These are phyloP conservation scores for Dunaliella sp. DNA, from an alignment of 139 green algal species.

Conservation along the genomic window DNA sequence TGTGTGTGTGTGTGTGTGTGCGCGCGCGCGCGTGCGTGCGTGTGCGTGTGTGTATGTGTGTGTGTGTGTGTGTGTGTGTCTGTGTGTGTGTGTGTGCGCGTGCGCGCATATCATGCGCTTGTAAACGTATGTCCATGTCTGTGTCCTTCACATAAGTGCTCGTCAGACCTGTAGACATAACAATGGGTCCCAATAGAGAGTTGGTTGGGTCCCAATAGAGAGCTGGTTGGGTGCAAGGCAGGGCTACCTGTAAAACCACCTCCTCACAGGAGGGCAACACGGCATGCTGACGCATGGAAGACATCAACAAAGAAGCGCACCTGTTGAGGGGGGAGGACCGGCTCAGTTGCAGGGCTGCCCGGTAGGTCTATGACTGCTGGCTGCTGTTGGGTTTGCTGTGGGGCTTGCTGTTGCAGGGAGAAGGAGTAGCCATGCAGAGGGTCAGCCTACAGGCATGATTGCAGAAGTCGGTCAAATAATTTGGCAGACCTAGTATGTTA, in stretches of 20 bases:
- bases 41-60: slow-evolving; percentile 4
- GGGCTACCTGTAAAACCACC: neutral
- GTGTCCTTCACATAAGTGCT: neutral
- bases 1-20: slow-evolving; percentile 4
- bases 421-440: neutral
- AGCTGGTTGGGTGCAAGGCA: neutral
- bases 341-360: no score
- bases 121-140: neutral
- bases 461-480: no score
- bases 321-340: neutral
- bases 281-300: neutral
- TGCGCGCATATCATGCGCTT: neutral
- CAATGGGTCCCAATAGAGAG: neutral
- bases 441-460: no score
- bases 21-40: neutral
- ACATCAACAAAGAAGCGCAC: neutral
- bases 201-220: neutral
- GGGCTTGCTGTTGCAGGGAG: neutral
- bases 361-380: neutral
- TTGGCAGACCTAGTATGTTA: neutral
- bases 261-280: neutral
- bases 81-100: neutral
- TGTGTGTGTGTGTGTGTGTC: slow-evolving; percentile 8
- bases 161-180: no score
- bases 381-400: neutral